Base-by-base conservation (phyloP, 2,329 filamentous ascomycete genomes). In the Aspergillus fijiensis region DNA sequence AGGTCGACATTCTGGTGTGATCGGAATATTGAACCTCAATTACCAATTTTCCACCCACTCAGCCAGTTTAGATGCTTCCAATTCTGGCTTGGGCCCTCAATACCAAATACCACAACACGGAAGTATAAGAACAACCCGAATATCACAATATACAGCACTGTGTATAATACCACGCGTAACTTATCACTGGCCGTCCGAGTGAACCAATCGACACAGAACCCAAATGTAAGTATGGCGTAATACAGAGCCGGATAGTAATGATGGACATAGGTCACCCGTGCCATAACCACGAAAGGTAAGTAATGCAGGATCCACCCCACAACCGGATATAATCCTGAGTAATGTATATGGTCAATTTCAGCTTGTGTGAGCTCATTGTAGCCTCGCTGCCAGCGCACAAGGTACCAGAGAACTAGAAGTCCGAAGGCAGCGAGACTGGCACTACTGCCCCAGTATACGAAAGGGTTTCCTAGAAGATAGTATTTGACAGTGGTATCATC, bases 191-290 rank as follows among this genome's bases (percentile, higher is more conserved):
- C 81, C 69, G 85, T 87, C 65, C 88, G 84, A 51, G 92, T 86
- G 64, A 88, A 82, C 88, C 91, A 98, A 76, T 98, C 92, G 58
- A 90, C 79, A 67, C 92, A 85, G 84, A 99, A 99, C 57, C 93
- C 94, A 63, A 93, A 87, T 16, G 86, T 87, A 50, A 99, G 82
- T 66, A 99, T 96, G 69, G 95, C 93, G 76, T 98, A 99, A 82
- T 98, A 99, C 11, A 99, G 86, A 10, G 95, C 95, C 11, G 95
- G 95, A 77, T 98, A 99, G 83, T 99, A 99, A 81, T 99, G 95
- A 77, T 99, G 95, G 57, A 99, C 95, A 72, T 99, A 99, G 16
- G 95, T 99, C 62, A 99, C 95, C 83, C 95, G 91, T 11, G 92
- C 95, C 96, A 99, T 99, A 72, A 95, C 87, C 70, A 96, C 86